A percentile compares a stretch with the other conserved stretches of the same genome.
phyloP scores from a whole-genome alignment of 192 early-diverging fungal species.

The Coemansia sp. region DNA sequence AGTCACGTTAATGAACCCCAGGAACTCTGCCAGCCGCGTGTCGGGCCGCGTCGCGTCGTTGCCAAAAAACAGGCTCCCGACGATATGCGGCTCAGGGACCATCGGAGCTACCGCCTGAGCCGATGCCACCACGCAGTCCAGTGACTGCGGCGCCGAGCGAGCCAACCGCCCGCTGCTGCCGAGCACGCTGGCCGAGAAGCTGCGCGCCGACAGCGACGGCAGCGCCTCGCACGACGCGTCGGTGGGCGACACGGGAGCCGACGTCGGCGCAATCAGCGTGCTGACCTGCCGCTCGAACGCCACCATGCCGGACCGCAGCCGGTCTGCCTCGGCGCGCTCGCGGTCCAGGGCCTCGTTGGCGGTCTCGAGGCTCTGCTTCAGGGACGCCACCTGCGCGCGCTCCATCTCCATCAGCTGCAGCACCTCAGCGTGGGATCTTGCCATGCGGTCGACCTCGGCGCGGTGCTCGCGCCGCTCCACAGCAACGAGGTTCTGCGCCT shows the following conservation, averaged over 20 bases:
- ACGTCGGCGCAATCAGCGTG: background rate
- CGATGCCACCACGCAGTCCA: background rate
- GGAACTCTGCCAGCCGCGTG: slow-evolving; percentile 44
- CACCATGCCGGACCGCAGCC: slow-evolving; percentile 22
- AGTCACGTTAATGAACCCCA: slow-evolving; percentile 34
- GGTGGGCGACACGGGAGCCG: background rate
- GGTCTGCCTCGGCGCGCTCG: slow-evolving; percentile 26
- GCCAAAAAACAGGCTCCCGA: slow-evolving; percentile 36
- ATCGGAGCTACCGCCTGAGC: background rate
- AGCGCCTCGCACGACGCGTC: background rate
- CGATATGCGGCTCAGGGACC: slow-evolving; percentile 26
- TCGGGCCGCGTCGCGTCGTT: slow-evolving; percentile 37
- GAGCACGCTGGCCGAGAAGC: background rate
- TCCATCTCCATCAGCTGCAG: slow-evolving; percentile 47
- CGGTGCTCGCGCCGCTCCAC: slow-evolving; percentile 42
- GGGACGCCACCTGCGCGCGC: slow-evolving; percentile 36
- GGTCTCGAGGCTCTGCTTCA: slow-evolving; percentile 43
- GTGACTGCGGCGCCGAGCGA: slow-evolving; percentile 11
- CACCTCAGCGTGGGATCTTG: slow-evolving; percentile 19
- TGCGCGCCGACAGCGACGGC: background rate
- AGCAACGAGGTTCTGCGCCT: slow-evolving; percentile 49
- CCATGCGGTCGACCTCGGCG: slow-evolving; percentile 28
- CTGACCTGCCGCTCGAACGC: slow-evolving; percentile 35
- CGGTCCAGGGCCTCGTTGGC: slow-evolving; percentile 21
- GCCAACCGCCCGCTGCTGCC: background rate